Evolutionary conservation across 1,284 basidiomycete genomes (phyloP), one percentile per base, ranked within the genome.

Genomic region (Trametes hirsuta): DNA sequence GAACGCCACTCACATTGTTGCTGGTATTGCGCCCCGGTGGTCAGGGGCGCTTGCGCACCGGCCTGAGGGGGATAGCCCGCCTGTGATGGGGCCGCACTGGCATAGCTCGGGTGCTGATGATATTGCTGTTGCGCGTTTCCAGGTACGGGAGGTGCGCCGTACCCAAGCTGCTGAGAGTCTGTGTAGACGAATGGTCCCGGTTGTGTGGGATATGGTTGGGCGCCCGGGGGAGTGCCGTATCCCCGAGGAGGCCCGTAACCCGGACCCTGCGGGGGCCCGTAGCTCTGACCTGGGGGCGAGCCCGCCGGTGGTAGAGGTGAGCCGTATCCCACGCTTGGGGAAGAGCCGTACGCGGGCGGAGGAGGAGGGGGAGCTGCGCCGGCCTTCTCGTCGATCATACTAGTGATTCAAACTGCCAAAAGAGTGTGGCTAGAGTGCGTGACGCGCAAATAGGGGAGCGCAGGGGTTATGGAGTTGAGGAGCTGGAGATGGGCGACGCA

Each of bases 311-410:
- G 47, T 9, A 44, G 56, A 3, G 56, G 47, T 25, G 37, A 18
- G 39, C 6, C 39, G 42, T 58, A 58, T 12, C 52, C 52, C 30
- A 34, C 40, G 25, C 36, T 25, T 15, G 15, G 40, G 12, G 49
- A 22, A 22, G 50, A 15, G 15, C 35, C 40, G 57, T 60, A 58
- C 22, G 53, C 22, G 6, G 61, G 61, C 6, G 64, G 61, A 4
- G 58, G 51, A 21, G 39, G 47, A 9, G 14, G 47, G 12, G 34
- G 47, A 15, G 25, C 9, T n/a, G 15, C 12, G 30, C 15, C 30
- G 25, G 44, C 37, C 52, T 62, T 62, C 46, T 54, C 55, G 47
- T 62, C 60, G n/a, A 52, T 55, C 61, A 58, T 62, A 8, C 18
- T 9, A n/a, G 14, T 37, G 35, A 36, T n/a, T 35, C 30, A 30